Conservation (phyloP, 1,284 basidiomycete species). For the Leccinum holopus region DNA sequence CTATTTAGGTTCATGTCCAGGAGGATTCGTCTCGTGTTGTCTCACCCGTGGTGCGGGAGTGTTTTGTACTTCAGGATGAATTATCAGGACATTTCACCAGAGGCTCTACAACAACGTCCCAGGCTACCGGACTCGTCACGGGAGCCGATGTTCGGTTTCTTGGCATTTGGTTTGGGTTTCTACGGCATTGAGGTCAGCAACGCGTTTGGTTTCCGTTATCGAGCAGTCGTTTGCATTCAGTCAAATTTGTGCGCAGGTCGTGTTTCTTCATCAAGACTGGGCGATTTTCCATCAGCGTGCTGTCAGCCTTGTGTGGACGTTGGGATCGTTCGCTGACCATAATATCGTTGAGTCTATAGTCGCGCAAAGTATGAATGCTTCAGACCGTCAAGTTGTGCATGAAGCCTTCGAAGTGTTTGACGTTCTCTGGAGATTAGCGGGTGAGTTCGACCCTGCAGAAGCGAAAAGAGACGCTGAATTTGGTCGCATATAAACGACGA, state of each 20-base stretch:
- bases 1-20: slow-evolving; percentile 41
- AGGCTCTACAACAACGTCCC: slow-evolving; percentile 51
- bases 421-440: slow-evolving; percentile 87
- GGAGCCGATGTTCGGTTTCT: slow-evolving; percentile 39
- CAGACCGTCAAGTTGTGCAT: slow-evolving; percentile 47
- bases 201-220: slow-evolving; percentile 59
- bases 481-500: slow-evolving; percentile 70
- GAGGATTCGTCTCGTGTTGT: slow-evolving; percentile 36
- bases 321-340: slow-evolving; percentile 63
- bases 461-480: slow-evolving; percentile 6
- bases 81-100: slow-evolving; percentile 53
- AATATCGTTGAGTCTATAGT: slow-evolving; percentile 77
- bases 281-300: slow-evolving; percentile 78
- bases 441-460: slow-evolving; percentile 42
- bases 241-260: slow-evolving; percentile 42
- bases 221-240: slow-evolving; percentile 53
- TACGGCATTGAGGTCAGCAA: slow-evolving; percentile 51
- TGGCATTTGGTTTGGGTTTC: slow-evolving; percentile 56
- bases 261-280: slow-evolving; percentile 58
- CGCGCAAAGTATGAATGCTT: slow-evolving; percentile 62
- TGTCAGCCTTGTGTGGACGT: slow-evolving; percentile 83
- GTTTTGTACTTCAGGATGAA: slow-evolving; percentile 52
- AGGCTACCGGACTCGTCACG: slow-evolving; percentile 40
- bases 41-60: slow-evolving; percentile 41
- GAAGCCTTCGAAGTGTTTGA: slow-evolving; percentile 87